These are phyloP conservation scores for Rosa persica DNA, from an alignment of 306 rosid species.

Conservation along the genomic window DNA sequence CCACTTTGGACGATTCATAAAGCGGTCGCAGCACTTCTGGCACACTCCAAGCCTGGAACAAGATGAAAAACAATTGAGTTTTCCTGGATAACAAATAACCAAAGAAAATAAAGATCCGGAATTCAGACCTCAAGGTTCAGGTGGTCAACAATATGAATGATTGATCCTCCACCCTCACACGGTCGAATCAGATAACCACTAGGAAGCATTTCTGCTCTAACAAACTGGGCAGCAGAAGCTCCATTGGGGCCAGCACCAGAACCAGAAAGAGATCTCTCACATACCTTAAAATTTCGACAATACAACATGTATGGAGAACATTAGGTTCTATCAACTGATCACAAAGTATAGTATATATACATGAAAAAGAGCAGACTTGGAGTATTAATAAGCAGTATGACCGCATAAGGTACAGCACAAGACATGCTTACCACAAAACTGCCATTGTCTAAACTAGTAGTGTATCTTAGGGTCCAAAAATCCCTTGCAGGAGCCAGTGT, in stretches of 20 bases:
- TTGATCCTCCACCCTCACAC: slow-evolving; percentile 98
- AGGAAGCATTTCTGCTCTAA: slow-evolving; percentile 84
- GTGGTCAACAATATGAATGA: slow-evolving; percentile 96
- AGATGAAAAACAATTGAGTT: slow-evolving; percentile 14
- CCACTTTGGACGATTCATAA: slow-evolving; percentile 87
- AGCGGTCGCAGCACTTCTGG: slow-evolving; percentile 97
- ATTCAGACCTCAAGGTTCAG: slow-evolving; percentile 80
- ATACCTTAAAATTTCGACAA: slow-evolving; percentile 48
- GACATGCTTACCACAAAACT: slow-evolving; percentile 78
- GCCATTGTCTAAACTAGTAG: slow-evolving; percentile 77
- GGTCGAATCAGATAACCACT: slow-evolving; percentile 97
- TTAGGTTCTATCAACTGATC: background rate
- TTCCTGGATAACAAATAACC: background rate
- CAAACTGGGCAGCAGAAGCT: slow-evolving; percentile 76
- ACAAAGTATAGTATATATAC: background rate
- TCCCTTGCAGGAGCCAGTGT: slow-evolving; percentile 98
- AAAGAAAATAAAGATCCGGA: background rate
- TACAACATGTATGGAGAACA: slow-evolving; percentile 3
- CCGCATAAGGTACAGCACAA: background rate
- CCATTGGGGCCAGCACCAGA: slow-evolving; percentile 86
- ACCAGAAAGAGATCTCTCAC: slow-evolving; percentile 97
- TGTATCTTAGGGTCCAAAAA: slow-evolving; percentile 98
- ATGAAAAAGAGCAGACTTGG: background rate
- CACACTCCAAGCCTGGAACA: slow-evolving; percentile 85
- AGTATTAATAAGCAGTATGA: background rate